Base-by-base conservation (phyloP, 179 eudicot species). In the Silene noctiflora region DNA sequence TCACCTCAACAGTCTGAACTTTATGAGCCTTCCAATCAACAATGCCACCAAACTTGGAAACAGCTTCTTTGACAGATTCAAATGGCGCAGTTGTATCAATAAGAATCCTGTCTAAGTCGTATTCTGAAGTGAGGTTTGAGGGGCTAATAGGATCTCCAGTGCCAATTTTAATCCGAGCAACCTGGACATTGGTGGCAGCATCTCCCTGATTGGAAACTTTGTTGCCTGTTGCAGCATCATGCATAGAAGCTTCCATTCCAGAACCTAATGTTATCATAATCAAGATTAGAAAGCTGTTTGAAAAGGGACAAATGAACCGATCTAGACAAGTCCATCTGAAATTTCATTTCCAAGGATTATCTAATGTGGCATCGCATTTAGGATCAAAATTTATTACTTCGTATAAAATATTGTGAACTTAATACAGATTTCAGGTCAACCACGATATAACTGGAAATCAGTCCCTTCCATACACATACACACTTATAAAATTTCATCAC, bases 21-120 rank as follows among this genome's bases (percentile, higher is more conserved):
- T 85, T 89, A 63, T 90, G 98, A 77, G 97, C 94, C 80, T 96
- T 93, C 99, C 99, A 93, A 81, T 93, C 99, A 79, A 90, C 90
- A 77, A 94, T 96, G 69, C 99, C 97, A 46, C 99, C 99, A 73
- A 96, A 96, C 83, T 86, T 96, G 44, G 99, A 90, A 74, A 90
- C 98, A 27, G 97, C 98, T 11, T 91, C 88, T 82, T 93, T 96
- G 22, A 91, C 99, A 66, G 99, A 93, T 79, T 93, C 93, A 78
- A 91, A 82, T 25, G 99, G 98, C 3, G 94, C 87, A 39, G 91
- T 87, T 75, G 98, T 93, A 84, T 93, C 99, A 71, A 91, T 86
- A 66, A 81, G 78, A 60, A 75, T 87, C 80, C 78, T 83, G 67
- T 79, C 81, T 65, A 79, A 75, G 70, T 67, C 83, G 27, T 67